Evolutionary conservation across 305 asterid genomes (phyloP).

Genomic region (Euphrasia arctica): DNA sequence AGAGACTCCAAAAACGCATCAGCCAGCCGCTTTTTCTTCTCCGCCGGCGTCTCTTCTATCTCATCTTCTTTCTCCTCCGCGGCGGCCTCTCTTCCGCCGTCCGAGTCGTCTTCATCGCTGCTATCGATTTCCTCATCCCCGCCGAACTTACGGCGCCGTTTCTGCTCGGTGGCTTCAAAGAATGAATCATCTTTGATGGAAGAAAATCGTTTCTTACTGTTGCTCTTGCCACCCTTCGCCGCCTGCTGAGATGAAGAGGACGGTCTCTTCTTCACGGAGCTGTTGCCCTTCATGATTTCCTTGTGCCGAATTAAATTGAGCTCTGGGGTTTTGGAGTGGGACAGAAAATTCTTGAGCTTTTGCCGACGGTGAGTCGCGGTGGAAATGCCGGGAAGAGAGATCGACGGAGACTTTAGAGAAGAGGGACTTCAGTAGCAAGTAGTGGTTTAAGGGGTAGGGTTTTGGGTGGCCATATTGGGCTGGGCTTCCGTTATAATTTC

Average conservation of each 20-base stretch:
- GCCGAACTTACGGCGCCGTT: conserved; percentile 48
- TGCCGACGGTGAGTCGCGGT: too few species aligned
- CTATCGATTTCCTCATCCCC: conserved; percentile 65
- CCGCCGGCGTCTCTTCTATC: conserved; percentile 70
- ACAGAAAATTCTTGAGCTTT: too few species aligned
- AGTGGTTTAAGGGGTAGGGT: too few species aligned
- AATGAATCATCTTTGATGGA: conserved; percentile 49
- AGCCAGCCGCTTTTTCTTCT: conserved; percentile 69
- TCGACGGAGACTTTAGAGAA: too few species aligned
- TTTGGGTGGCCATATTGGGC: too few species aligned
- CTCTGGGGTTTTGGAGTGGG: too few species aligned
- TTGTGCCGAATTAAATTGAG: too few species aligned
- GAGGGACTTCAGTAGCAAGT: too few species aligned
- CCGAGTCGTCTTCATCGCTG: conserved; percentile 58
- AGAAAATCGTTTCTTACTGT: conserved; percentile 42
- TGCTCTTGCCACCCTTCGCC: conserved; percentile 27
- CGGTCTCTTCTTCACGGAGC: conserved; percentile 40
- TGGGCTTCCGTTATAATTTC: too few species aligned
- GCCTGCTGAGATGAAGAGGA: conserved; percentile 15
- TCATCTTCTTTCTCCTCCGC: conserved; percentile 43
- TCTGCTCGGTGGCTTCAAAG: conserved; percentile 42
- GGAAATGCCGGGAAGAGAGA: too few species aligned
- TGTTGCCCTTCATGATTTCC: conserved; percentile 44
- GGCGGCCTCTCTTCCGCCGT: background rate
- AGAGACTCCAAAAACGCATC: conserved; percentile 32